Conservation (phyloP, 495 filamentous ascomycete genomes). For the Hypoxylon fuscum region DNA sequence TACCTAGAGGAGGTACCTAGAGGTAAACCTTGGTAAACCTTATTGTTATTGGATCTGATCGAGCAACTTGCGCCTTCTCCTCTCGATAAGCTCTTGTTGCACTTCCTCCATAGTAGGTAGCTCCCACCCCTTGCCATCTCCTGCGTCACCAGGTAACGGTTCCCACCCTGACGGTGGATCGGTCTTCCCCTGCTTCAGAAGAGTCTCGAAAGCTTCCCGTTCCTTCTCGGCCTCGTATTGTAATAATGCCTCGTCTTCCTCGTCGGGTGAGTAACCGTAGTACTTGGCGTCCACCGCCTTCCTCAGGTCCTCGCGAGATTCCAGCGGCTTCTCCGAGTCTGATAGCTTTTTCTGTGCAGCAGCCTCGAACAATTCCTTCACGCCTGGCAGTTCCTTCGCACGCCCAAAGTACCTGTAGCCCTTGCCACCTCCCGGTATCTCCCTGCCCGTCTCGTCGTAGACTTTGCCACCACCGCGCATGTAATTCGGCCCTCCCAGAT, state of each 20-base stretch:
- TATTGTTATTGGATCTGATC: slow-evolving; percentile 59
- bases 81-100: slow-evolving; percentile 88
- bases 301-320: slow-evolving; percentile 72
- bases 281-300: slow-evolving; percentile 92
- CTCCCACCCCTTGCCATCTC: slow-evolving; percentile 85
- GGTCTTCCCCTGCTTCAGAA: slow-evolving; percentile 55
- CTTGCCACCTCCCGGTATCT: slow-evolving; percentile 88
- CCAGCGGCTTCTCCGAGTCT: slow-evolving; percentile 66
- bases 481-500: slow-evolving; percentile 95
- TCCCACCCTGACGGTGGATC: slow-evolving; percentile 75
- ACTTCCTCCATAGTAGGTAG: slow-evolving; percentile 90
- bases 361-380: slow-evolving; percentile 95
- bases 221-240: slow-evolving; percentile 87
- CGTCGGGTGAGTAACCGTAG: slow-evolving; percentile 93
- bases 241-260: slow-evolving; percentile 87
- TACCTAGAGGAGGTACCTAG: too few species aligned
- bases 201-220: slow-evolving; percentile 74
- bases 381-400: slow-evolving; percentile 89
- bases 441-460: slow-evolving; percentile 90
- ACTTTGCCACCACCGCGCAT: slow-evolving; percentile 90
- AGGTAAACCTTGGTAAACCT: slow-evolving; percentile 3
- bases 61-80: slow-evolving; percentile 80
- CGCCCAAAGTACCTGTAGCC: slow-evolving; percentile 94
- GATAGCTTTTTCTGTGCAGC: slow-evolving; percentile 67
- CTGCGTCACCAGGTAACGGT: slow-evolving; percentile 83